Evolutionary conservation across 177 flowering plant species (phyloP).

Genomic region (Vitis hybrid): DNA sequence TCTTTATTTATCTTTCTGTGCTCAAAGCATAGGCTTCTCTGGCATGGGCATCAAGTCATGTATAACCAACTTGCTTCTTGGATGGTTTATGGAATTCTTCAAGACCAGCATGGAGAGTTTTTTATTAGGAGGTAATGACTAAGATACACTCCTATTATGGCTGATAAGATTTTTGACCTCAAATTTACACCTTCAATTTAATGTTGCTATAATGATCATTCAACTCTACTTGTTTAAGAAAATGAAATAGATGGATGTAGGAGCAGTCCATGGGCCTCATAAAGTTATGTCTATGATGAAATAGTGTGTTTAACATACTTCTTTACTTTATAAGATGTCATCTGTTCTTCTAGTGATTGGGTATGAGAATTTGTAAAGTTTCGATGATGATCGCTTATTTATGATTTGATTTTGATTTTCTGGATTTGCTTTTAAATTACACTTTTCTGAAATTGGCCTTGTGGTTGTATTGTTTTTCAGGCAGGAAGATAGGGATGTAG

Average conservation of each 20-base stretch:
- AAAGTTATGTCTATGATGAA: not conserved
- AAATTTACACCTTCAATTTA: not conserved
- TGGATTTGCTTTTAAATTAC: not conserved
- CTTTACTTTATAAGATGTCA: not conserved
- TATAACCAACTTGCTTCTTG: slow-evolving; percentile 92
- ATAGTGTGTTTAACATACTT: not conserved
- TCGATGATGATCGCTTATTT: not conserved
- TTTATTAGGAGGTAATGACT: slow-evolving; percentile 76
- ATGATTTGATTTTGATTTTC: not conserved
- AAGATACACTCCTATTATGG: not conserved
- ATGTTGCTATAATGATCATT: not conserved
- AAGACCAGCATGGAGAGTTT: slow-evolving; percentile 93
- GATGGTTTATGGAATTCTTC: slow-evolving; percentile 99
- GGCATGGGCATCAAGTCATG: slow-evolving; percentile 99
- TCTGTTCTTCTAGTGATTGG: too few relatives aligned
- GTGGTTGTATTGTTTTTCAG: slow-evolving; percentile 36
- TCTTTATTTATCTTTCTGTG: slow-evolving; percentile 14
- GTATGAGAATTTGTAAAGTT: too few relatives aligned
- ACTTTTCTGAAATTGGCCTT: slow-evolving; percentile 2
- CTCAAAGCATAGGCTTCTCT: slow-evolving; percentile 74
- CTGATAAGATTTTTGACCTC: not conserved
- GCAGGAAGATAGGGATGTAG: slow-evolving; percentile 67
- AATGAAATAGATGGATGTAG: not conserved
- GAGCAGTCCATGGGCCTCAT: too few relatives aligned
- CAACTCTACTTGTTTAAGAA: not conserved